Conservation (phyloP, 1,284 basidiomycete species). For the Irpex rosettiformis region DNA sequence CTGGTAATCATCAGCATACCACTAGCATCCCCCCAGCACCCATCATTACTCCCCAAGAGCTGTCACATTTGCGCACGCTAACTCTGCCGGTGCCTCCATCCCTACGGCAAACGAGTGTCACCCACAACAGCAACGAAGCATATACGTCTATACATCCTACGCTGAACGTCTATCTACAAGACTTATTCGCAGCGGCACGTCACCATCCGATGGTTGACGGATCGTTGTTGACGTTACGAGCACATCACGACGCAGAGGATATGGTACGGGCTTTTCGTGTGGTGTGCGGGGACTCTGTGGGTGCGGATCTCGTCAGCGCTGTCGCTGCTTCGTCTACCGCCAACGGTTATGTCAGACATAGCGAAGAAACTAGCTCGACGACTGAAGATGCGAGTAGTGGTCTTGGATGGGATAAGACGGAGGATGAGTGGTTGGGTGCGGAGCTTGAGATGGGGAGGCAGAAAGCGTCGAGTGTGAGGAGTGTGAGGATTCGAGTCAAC, state of each 20-base stretch:
- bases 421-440: conserved; percentile 17
- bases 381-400: background rate
- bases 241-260: conserved; percentile 56
- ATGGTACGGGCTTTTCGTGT: conserved; percentile 63
- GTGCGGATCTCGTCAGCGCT: conserved; percentile 20
- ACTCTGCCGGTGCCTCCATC: conserved; percentile 8
- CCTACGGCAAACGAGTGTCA: conserved; percentile 15
- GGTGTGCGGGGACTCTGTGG: conserved; percentile 46
- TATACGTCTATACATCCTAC: conserved; percentile 43
- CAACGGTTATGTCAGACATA: background rate
- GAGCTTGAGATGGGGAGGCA: conserved; percentile 15
- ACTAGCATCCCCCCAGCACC: conserved; percentile 2
- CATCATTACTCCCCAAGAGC: conserved; percentile 7
- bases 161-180: conserved; percentile 62
- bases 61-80: conserved; percentile 7
- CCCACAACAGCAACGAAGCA: conserved; percentile 22
- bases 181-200: conserved; percentile 68
- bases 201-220: conserved; percentile 70
- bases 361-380: background rate
- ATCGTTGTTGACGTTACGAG: conserved; percentile 56
- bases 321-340: conserved; percentile 13
- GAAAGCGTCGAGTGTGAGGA: conserved; percentile 9
- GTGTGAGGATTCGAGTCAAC: conserved; percentile 9
- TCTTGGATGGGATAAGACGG: background rate
- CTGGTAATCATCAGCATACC: conserved; percentile 16